These are phyloP conservation scores for Leccinum pallidistipes DNA, from an alignment of 1,284 basidiomycete genomes.

Conservation along the genomic window DNA sequence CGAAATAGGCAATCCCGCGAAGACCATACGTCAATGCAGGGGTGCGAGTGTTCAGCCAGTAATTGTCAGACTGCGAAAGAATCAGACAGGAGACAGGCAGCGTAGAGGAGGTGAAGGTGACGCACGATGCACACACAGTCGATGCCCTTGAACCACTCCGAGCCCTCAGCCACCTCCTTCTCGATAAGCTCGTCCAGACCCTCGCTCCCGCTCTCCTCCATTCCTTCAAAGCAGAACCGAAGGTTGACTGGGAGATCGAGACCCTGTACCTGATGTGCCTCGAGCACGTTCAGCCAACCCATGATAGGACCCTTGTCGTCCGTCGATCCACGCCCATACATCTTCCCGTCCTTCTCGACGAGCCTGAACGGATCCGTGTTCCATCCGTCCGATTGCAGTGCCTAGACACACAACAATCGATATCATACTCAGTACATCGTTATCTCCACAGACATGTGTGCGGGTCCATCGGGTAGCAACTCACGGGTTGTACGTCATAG, in stretches of 20 bases:
- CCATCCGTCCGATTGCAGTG: constrained; percentile 85
- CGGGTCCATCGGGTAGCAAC: constrained; percentile 25
- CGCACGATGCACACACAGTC: constrained; percentile 95
- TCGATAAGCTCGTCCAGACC: constrained; percentile 91
- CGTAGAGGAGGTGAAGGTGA: constrained; percentile 36
- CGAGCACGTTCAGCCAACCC: constrained; percentile 94
- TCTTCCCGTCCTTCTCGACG: constrained; percentile 61
- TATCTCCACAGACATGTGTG: background rate
- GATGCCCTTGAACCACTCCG: constrained; percentile 84
- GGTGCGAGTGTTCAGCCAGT: constrained; percentile 81
- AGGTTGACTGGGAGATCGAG: constrained; percentile 92
- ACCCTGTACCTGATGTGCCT: constrained; percentile 78
- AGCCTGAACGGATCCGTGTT: constrained; percentile 89
- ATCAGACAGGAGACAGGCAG: background rate
- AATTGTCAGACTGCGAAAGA: constrained; percentile 74
- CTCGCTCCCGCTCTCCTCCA: constrained; percentile 97
- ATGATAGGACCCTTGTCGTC: constrained; percentile 95
- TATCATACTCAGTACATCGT: background rate
- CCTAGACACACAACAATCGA: constrained; percentile 36
- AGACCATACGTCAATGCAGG: constrained; percentile 78
- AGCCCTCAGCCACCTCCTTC: constrained; percentile 67
- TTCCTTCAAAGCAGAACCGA: constrained; percentile 95
- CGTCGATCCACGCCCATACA: constrained; percentile 89
- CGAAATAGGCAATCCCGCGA: constrained; percentile 91
- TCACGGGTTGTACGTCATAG: constrained; percentile 82